Evolutionary conservation across 257 asterid genomes (phyloP).

Genomic region (Plectranthus barbatus): DNA sequence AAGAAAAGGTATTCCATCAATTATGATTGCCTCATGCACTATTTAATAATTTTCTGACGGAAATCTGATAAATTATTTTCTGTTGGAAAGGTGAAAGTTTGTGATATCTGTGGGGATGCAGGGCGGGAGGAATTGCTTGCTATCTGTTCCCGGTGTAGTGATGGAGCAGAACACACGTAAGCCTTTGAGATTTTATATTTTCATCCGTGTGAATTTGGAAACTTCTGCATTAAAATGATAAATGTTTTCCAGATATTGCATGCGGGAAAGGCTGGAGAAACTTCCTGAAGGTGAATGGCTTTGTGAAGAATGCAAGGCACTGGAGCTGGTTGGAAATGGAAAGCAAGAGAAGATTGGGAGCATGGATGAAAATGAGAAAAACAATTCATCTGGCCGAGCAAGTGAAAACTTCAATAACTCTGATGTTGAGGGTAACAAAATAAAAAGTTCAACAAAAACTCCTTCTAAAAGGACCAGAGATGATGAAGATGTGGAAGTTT

Average conservation of each 20-base stretch:
- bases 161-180: constrained; percentile 98
- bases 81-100: constrained; percentile 71
- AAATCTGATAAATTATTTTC: constrained; percentile 14
- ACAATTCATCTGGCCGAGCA: constrained; percentile 40
- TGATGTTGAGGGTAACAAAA: constrained; percentile 34
- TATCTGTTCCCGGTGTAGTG: constrained; percentile 74
- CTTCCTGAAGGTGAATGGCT: constrained; percentile 86
- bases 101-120: constrained; percentile 97
- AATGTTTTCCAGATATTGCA: constrained; percentile 69
- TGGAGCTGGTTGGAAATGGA: constrained; percentile 33
- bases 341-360: constrained; percentile 37
- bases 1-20: not conserved
- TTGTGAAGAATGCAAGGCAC: constrained; percentile 79
- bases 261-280: constrained; percentile 59
- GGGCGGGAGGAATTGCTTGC: constrained; percentile 92
- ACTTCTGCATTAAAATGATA: constrained; percentile 7
- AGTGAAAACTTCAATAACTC: constrained; percentile 35
- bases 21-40: not conserved
- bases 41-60: not conserved
- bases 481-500: constrained; percentile 66
- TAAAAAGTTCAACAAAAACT: constrained; percentile 32
- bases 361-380: constrained; percentile 43
- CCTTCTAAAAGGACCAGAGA: constrained; percentile 58
- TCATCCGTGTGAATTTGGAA: not conserved
- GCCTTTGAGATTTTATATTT: constrained; percentile 13